Conservation (phyloP, 2,329 filamentous ascomycete species). For the Orbilia javanica region DNA sequence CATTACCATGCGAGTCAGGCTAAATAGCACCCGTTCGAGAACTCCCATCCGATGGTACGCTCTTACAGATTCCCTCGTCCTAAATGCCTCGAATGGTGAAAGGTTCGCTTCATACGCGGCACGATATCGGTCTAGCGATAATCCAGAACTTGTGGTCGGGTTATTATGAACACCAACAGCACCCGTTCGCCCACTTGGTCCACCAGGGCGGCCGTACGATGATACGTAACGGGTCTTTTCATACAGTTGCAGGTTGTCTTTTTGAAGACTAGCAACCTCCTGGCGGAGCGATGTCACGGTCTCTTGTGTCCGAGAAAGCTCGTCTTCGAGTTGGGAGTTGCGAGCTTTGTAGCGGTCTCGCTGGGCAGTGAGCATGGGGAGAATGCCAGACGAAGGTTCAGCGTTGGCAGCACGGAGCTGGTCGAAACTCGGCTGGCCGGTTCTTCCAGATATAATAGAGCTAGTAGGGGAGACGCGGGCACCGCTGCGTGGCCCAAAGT, state of each 20-base stretch:
- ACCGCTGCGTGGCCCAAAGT: conserved; percentile 71
- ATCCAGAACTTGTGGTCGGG: conserved; percentile 72
- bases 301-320: conserved; percentile 85
- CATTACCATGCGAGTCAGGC: conserved; percentile 88
- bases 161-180: conserved; percentile 76
- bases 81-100: conserved; percentile 94
- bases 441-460: conserved; percentile 97
- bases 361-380: conserved; percentile 98
- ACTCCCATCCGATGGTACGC: conserved; percentile 94
- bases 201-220: conserved; percentile 81
- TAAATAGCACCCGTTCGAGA: conserved; percentile 89
- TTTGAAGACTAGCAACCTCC: conserved; percentile 91
- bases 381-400: conserved; percentile 77
- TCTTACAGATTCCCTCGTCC: conserved; percentile 89
- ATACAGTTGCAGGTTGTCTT: conserved; percentile 94
- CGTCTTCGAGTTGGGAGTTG: conserved; percentile 88
- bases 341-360: conserved; percentile 98
- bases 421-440: conserved; percentile 70
- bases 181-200: conserved; percentile 71
- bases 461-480: conserved; percentile 88
- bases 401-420: conserved; percentile 55
- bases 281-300: conserved; percentile 87
- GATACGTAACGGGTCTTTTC: conserved; percentile 98
- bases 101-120: conserved; percentile 95
- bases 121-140: conserved; percentile 84